Evolutionary conservation across 768 basidiomycete genomes (phyloP), one percentile per base, ranked within the genome.

Genomic region (Amyloporia xantha): DNA sequence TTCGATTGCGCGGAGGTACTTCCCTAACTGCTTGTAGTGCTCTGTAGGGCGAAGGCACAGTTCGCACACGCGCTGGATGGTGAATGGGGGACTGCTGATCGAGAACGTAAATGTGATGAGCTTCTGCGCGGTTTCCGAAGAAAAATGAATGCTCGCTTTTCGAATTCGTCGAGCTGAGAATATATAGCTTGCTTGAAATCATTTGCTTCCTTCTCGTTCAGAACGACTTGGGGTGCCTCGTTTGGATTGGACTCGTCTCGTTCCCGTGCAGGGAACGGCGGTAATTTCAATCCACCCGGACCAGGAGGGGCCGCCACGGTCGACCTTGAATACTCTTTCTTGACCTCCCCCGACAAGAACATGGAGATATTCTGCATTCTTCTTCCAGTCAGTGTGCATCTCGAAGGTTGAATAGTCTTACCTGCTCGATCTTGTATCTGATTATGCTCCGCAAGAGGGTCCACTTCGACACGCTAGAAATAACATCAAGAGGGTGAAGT

Each of bases 51-150:
- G 66, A 11, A 86, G 56, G 54, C 83, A 81, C 21, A 95, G 80
- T 61, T 94, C 91, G 62, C 87, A 89, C 11, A 93, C 70, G 38
- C 91, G 82, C 66, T 95, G 92, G 47, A 94, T 86, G 7, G 91
- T 93, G 64, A 94, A 95, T 2, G 91, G 91, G 0, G 86, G 76
- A 44, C 75, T 75, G 15, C 81, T 70, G 47, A 33, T 15, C 30
- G 15, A 33, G 30, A 44, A 49, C 41, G 44, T 20, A 33, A 7
- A 33, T 33, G 30, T 7, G 30, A 33, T 7, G 30, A 33, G 30
- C 15, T 15, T 37, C 47, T 35, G 41, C 4, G 19, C 42, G 38
- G 27, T 24, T 36, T 25, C 11, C 30, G 30, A 15, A 33, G 9
- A 33, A 33, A 33, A 33, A n/a, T n/a, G 9, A 33, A 15, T 33